A percentile compares a stretch with the other conserved stretches of the same genome.
phyloP scores from a whole-genome alignment of 2,329 filamentous ascomycete genomes.

The Apiospora pterosperma region DNA sequence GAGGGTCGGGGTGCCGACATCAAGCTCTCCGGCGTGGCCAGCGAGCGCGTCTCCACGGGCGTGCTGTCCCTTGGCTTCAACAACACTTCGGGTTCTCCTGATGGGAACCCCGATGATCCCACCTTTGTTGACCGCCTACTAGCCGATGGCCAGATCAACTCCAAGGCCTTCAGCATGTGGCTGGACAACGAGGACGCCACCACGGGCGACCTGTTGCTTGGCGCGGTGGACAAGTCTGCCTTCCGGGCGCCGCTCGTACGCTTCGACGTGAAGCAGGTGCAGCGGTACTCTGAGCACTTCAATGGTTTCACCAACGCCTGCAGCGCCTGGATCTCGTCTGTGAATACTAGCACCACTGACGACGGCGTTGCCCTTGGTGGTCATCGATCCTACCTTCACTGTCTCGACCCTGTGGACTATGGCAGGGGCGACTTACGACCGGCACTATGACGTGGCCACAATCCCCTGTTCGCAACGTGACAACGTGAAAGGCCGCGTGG shows the following conservation, averaged over 20 bases:
- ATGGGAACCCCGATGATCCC: neutral
- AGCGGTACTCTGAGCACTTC: neutral
- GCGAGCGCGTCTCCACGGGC: constrained; percentile 17
- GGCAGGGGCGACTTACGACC: constrained; percentile 22
- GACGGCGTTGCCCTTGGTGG: constrained; percentile 2
- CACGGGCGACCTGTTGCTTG: constrained; percentile 27
- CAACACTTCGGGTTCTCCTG: constrained; percentile 14
- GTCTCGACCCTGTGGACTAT: constrained; percentile 19
- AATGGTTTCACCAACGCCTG: constrained; percentile 3
- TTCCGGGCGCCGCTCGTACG: constrained; percentile 21
- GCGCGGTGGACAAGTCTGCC: constrained; percentile 26
- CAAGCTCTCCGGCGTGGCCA: constrained; percentile 17
- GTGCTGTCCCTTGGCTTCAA: constrained; percentile 27
- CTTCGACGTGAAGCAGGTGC: constrained; percentile 6
- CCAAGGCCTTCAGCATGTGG: constrained; percentile 30
- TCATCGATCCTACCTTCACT: constrained; percentile 8
- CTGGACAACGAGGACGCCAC: constrained; percentile 22
- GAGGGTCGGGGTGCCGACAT: neutral
- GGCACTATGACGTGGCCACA: constrained; percentile 5
- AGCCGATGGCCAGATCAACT: constrained; percentile 21
- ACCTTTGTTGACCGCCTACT: constrained; percentile 25
- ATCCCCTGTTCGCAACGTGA: constrained; percentile 23
- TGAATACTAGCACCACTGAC: constrained; percentile 7
- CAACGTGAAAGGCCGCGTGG: constrained; percentile 17
- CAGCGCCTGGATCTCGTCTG: neutral